These are phyloP conservation scores for Hyphopichia khmerensis DNA, from an alignment of 1,139 yeast species.

Conservation along the genomic window DNA sequence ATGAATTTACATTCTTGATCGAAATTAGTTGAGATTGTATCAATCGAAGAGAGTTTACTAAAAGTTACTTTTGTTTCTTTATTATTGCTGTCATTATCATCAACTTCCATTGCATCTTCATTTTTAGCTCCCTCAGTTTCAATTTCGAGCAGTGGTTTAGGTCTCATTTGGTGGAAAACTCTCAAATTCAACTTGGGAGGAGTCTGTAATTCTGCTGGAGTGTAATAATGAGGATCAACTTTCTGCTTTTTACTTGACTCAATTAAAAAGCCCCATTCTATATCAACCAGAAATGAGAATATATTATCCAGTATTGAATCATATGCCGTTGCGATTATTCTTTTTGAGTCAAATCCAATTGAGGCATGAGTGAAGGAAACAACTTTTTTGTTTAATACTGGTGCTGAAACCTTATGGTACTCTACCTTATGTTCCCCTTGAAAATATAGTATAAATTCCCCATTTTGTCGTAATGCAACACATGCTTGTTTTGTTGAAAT, in stretches of 20 bases:
- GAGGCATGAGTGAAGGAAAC: constrained; percentile 46
- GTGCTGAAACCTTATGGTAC: constrained; percentile 37
- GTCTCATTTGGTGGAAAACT: constrained; percentile 30
- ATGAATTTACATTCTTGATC: constrained; percentile 34
- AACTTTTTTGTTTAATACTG: constrained; percentile 19
- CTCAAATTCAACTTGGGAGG: constrained; percentile 23
- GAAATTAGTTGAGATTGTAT: constrained; percentile 44
- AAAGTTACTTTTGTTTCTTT: constrained; percentile 12
- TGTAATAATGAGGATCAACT: constrained; percentile 51
- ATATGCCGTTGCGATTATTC: constrained; percentile 48
- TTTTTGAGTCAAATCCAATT: constrained; percentile 56
- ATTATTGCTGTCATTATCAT: constrained; percentile 13
- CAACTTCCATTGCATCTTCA: constrained; percentile 19
- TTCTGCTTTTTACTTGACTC: constrained; percentile 50
- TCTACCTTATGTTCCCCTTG: constrained; percentile 65
- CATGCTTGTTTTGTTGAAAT: constrained; percentile 69
- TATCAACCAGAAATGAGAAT: constrained; percentile 43
- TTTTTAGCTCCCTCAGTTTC: constrained; percentile 12
- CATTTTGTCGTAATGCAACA: constrained; percentile 63
- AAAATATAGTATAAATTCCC: constrained; percentile 56
- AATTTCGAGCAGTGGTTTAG: constrained; percentile 17
- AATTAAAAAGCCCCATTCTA: constrained; percentile 63
- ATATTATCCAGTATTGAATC: constrained; percentile 41
- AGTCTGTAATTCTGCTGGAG: constrained; percentile 40
- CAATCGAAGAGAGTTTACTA: constrained; percentile 25